A percentile compares a stretch with the other conserved stretches of the same genome.
Evolutionary conservation across 495 filamentous ascomycete genomes (phyloP).

Genomic region (Filosporella fistucella): DNA sequence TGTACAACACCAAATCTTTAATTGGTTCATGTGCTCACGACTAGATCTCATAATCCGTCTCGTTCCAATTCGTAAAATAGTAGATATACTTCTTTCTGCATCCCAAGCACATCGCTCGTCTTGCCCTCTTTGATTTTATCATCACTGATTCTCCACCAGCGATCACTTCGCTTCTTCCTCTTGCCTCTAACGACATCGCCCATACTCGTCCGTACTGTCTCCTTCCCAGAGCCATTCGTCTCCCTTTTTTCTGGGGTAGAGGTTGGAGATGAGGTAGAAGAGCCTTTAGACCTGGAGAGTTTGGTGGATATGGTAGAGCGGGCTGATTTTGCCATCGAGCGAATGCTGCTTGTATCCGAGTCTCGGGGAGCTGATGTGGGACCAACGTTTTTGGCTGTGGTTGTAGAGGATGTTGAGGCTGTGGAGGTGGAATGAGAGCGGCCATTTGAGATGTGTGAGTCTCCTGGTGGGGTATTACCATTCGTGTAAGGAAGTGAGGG

Average conservation of each 20-base stretch:
- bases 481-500: slow-evolving; percentile 19
- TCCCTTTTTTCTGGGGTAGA: not conserved
- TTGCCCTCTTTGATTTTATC: slow-evolving; percentile 94
- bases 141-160: slow-evolving; percentile 98
- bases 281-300: slow-evolving; percentile 24
- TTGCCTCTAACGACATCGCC: slow-evolving; percentile 8
- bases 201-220: not conserved
- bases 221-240: not conserved
- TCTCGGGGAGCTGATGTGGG: slow-evolving; percentile 20
- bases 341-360: slow-evolving; percentile 33
- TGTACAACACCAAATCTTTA: too few relatives aligned
- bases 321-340: slow-evolving; percentile 38
- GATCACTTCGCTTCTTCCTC: slow-evolving; percentile 51
- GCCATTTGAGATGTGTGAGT: not conserved
- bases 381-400: slow-evolving; percentile 6
- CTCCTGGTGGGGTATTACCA: slow-evolving; percentile 1
- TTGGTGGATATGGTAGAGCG: slow-evolving; percentile 33
- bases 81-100: slow-evolving; percentile 95
- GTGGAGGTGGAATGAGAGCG: slow-evolving; percentile 4
- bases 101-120: slow-evolving; percentile 82
- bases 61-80: slow-evolving; percentile 84
- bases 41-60: too few relatives aligned
- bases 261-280: slow-evolving; percentile 1
- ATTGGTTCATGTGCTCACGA: too few relatives aligned
- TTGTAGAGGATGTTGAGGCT: not conserved